Percentiles rank a stretch among this genome's conserved stretches.
These are phyloP conservation scores for Postia placenta DNA, from an alignment of 768 basidiomycete genomes.

Conservation along the genomic window DNA sequence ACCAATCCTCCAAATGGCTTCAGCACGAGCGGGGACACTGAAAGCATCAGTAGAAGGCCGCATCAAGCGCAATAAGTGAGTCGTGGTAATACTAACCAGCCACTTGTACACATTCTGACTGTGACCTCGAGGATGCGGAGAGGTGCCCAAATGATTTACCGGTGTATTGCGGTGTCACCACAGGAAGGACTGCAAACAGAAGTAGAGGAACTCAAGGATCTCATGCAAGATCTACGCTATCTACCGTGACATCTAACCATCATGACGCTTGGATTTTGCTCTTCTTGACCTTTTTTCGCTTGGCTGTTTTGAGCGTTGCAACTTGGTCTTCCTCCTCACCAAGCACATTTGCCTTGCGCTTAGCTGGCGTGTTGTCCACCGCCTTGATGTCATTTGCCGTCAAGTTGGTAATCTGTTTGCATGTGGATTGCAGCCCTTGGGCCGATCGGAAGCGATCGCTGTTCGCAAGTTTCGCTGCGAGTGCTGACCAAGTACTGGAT, in stretches of 20 bases:
- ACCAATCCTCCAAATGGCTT: constrained; percentile 55
- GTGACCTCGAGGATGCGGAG: not conserved
- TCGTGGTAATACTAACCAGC: not conserved
- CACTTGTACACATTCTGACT: not conserved
- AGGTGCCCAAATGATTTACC: not conserved
- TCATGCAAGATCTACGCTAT: not conserved
- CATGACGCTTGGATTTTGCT: not conserved
- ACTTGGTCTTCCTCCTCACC: constrained; percentile 10
- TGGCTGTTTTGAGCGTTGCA: constrained; percentile 27
- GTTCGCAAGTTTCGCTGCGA: constrained; percentile 40
- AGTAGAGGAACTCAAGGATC: not conserved
- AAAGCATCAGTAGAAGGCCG: constrained; percentile 46
- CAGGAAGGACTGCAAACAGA: not conserved
- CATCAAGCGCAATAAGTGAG: constrained; percentile 43
- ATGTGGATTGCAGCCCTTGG: constrained; percentile 52
- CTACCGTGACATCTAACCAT: not conserved
- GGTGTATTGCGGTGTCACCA: not conserved
- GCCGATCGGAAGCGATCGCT: constrained; percentile 62
- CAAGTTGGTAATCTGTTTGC: constrained; percentile 50
- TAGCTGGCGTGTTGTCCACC: constrained; percentile 14
- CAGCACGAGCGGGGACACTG: constrained; percentile 45
- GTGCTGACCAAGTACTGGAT: constrained; percentile 44
- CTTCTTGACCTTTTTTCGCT: constrained; percentile 42
- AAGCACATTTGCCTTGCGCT: constrained; percentile 24
- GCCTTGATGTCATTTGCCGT: constrained; percentile 8